Base-by-base conservation (phyloP, 2,329 filamentous ascomycete genomes). In the Beauveria sp. region DNA sequence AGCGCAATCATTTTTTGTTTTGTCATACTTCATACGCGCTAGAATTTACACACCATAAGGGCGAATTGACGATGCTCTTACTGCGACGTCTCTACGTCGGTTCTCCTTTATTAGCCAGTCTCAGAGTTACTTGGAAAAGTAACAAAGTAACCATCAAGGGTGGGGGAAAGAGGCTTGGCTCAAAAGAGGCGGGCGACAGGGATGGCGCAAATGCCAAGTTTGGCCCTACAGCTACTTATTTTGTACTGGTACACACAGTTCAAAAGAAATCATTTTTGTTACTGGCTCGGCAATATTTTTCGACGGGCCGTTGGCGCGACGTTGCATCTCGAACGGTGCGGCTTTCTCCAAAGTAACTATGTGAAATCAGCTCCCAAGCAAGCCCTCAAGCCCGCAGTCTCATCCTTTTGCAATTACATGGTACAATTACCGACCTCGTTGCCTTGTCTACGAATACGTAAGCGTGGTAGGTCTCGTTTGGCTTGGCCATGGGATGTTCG, bases 291-390 rank as follows among this genome's bases (percentile, higher is more conserved):
- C 45, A n/a, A 14, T 42, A 7, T 43, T 43, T 60, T 60, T 45
- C 8, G 26, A 46, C 40, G 57, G 57, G 47, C 57, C 57, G 57
- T 60, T 60, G 57, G 57, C 57, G 57, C 57, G 57, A 60, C 57
- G 57, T 60, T 60, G 57, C 57, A 60, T 53, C 49, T 46, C n/a
- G 26, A 14, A 47, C 30, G 20, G 26, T 38, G 43, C 18, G 42
- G 45, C 45, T 38, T 50, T 10, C 16, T 26, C 24, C 46, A 28
- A 60, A 45, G 40, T 38, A 60, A 26, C 49, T 60, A 12, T 2
- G 24, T 18, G 34, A 18, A 51, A 24, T n/a, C 47, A 20, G 28
- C 38, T 45, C 22, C n/a, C 8, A 22, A n/a, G 34, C 34, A 26
- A 12, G 5, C 9, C 47, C 46, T 46, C 46, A 26, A 34, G 30